Conservation (phyloP, 495 filamentous ascomycete species). For the Aspergillus nanangensis region DNA sequence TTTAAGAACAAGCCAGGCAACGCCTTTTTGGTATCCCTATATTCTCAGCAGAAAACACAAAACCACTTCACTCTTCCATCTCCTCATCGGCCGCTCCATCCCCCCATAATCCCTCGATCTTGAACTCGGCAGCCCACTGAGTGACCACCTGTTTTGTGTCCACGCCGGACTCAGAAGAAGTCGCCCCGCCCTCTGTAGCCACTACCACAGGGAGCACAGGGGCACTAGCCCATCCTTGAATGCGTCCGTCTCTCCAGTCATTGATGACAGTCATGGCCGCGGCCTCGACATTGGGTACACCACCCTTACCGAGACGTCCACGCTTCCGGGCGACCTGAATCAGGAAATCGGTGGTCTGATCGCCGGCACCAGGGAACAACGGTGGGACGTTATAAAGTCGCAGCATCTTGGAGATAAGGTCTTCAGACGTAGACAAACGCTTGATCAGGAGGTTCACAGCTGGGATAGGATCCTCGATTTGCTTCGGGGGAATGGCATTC, state of each 20-base stretch:
- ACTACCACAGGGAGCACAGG: slow-evolving; percentile 57
- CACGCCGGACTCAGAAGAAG: slow-evolving; percentile 27
- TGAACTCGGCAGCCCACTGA: slow-evolving; percentile 94
- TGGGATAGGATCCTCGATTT: slow-evolving; percentile 85
- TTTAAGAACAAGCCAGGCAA: slow-evolving; percentile 9
- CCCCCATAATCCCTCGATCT: slow-evolving; percentile 90
- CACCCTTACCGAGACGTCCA: slow-evolving; percentile 82
- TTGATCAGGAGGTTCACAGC: slow-evolving; percentile 78
- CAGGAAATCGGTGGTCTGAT: slow-evolving; percentile 86
- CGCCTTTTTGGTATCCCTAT: slow-evolving; percentile 11
- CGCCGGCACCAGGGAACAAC: slow-evolving; percentile 61
- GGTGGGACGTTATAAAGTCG: slow-evolving; percentile 77
- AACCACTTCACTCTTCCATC: slow-evolving; percentile 37
- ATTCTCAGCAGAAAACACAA: slow-evolving; percentile 4
- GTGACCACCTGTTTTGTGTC: slow-evolving; percentile 85
- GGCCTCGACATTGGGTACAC: slow-evolving; percentile 80
- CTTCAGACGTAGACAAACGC: slow-evolving; percentile 67
- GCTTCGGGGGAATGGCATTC: slow-evolving; percentile 88
- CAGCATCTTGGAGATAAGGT: slow-evolving; percentile 69
- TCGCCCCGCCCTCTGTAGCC: slow-evolving; percentile 21
- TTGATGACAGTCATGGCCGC: slow-evolving; percentile 90
- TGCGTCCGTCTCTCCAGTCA: slow-evolving; percentile 93
- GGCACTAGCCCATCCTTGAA: slow-evolving; percentile 85
- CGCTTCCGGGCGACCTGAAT: slow-evolving; percentile 92
- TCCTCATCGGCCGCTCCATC: slow-evolving; percentile 48